Evolutionary conservation across 192 early-diverging fungal genomes (phyloP), one percentile per base, ranked within the genome.

Genomic region (Linnemannia exigua): DNA sequence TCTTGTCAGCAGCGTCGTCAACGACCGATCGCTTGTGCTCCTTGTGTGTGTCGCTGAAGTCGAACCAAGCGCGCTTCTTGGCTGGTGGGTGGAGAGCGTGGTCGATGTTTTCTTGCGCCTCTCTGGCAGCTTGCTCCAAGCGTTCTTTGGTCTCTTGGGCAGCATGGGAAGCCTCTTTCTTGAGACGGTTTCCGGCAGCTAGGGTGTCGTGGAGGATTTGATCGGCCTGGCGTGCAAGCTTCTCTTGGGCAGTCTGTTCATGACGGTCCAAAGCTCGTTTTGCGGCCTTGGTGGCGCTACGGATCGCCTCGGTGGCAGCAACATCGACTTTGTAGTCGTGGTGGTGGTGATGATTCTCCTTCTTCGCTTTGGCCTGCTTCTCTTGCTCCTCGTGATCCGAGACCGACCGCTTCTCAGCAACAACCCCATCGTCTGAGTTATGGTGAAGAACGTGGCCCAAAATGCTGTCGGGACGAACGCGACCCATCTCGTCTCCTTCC

Each of bases 201-300:
- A 54, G n/a, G 47, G 72, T 48, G 28, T 74, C 48, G 28, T 74
- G 41, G 35, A 44, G 22, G 38, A 72, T 25, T 44, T 72, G 70
- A 12, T 72, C 70, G 22, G 22, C 41, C 47, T 72, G 70, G 46
- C 20, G 67, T 4, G 9, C 5, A 41, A 41, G 67, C 1, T 5
- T 37, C 36, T 69, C 67, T 33, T 69, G 47, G 17, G 72, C 33
- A 20, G 51, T 33, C 15, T 36, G 31, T 19, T 74, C 17, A 28
- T 61, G 58, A 22, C 9, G 41, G 41, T 9, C 41, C 0, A 70
- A 6, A 38, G 69, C 69, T 15, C 69, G 69, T 25, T 70, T 70
- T 11, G 69, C 69, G 19, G 38, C 69, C 1, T 46, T 2, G 69
- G 69, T n/a, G 17, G 69, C 69, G 11, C 41, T 37, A 19, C 44